Evolutionary conservation across 495 filamentous ascomycete genomes (phyloP).

Genomic region (Letharia lupina): DNA sequence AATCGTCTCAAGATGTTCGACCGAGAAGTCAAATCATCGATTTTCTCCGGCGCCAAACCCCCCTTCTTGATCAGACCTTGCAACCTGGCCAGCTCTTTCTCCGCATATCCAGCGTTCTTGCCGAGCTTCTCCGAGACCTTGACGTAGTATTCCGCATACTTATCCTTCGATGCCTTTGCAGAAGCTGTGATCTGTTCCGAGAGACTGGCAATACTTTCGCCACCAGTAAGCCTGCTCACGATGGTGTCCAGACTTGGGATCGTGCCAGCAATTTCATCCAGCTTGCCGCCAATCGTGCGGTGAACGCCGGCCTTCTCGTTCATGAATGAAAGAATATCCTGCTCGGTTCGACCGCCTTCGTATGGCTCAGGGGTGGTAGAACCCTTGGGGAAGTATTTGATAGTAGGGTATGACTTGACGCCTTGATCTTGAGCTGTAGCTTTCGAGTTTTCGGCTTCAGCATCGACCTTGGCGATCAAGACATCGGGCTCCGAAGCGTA

Average conservation of each 20-base stretch:
- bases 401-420: conserved; percentile 83
- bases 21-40: conserved; percentile 79
- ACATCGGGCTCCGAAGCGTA: conserved; percentile 70
- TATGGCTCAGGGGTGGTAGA: conserved; percentile 65
- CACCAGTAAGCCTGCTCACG: conserved; percentile 56
- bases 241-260: conserved; percentile 68
- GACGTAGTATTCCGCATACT: conserved; percentile 90
- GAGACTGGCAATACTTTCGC: conserved; percentile 50
- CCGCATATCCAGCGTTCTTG: conserved; percentile 65
- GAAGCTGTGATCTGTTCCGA: conserved; percentile 60
- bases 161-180: conserved; percentile 58
- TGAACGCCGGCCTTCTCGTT: conserved; percentile 86
- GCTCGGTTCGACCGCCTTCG: conserved; percentile 68
- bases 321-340: conserved; percentile 68
- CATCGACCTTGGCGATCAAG: conserved; percentile 88
- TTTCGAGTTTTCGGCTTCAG: conserved; percentile 77
- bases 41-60: conserved; percentile 72
- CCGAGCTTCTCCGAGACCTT: conserved; percentile 78
- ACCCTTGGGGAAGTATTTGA: conserved; percentile 95
- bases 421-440: conserved; percentile 66
- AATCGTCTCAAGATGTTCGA: conserved; percentile 86
- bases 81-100: conserved; percentile 79
- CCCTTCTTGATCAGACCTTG: conserved; percentile 77
- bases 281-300: conserved; percentile 71
- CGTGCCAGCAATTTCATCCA: conserved; percentile 74